Base-by-base conservation (phyloP, 495 filamentous ascomycete species). In the Xylaria venustula region DNA sequence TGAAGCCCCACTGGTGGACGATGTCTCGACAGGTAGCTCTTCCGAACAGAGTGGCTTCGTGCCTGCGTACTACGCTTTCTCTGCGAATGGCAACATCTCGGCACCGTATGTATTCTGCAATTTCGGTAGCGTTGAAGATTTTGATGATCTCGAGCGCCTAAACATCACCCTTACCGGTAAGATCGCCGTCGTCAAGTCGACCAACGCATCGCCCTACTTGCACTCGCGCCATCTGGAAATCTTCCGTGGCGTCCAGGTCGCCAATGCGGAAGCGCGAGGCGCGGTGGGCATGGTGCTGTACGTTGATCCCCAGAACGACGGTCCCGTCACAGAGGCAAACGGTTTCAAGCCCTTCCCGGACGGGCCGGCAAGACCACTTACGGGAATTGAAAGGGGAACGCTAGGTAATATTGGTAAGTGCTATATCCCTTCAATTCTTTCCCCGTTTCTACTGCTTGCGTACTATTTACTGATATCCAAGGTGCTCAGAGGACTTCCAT, bases 11-110 rank as follows among this genome's bases (percentile, higher is more conserved):
- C 15, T 48, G 23, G 15, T 19, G 3, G 45, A 48, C 23, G 45
- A 3, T 17, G 23, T n/a, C n/a, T n/a, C n/a, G n/a, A n/a, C n/a
- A n/a, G n/a, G n/a, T n/a, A n/a, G 14, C 23, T n/a, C 45, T 6
- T 23, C 45, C 17, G 45, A 8, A 26, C n/a, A n/a, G n/a, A n/a
- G n/a, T n/a, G 45, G 45, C 23, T 48, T 48, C 14, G 45, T 48
- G 5, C 45, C 91, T 2, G 89, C 85, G 8, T 96, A 95, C 75
- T 89, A 94, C 73, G 91, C 90, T 9, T 93, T 92, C 68, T 90
- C 87, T 3, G 89, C 88, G 0, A 84, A 73, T 51, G 91, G 91
- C 3, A 92, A 92, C 66, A 90, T 88, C 34, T 87, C 87, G 8
- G 90, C 86, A 9, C 58, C 71, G 58, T 68, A 76, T 45, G 85